These are phyloP conservation scores for Medicago lupulina DNA, from an alignment of 306 rosid species.

Conservation along the genomic window DNA sequence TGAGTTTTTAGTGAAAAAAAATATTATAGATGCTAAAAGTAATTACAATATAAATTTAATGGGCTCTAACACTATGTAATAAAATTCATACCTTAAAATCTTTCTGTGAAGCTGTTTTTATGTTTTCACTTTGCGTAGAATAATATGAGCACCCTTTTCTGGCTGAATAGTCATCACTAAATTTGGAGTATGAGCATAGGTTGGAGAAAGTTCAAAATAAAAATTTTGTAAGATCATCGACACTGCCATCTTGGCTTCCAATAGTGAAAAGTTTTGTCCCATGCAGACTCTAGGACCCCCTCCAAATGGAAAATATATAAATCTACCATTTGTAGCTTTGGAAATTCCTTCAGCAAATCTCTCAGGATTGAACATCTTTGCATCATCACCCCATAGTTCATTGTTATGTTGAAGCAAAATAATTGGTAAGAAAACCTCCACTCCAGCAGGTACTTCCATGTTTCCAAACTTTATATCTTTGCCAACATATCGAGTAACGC, in stretches of 20 bases:
- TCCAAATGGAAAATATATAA: constrained; percentile 60
- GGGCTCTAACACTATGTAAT: no score
- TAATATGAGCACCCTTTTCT: constrained; percentile 34
- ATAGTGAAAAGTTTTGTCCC: constrained; percentile 54
- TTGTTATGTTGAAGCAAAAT: constrained; percentile 43
- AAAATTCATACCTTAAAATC: neutral
- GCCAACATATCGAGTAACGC: neutral
- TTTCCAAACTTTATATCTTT: constrained; percentile 51
- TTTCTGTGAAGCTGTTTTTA: neutral
- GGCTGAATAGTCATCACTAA: constrained; percentile 8
- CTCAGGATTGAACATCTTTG: constrained; percentile 59
- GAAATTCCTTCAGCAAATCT: constrained; percentile 58
- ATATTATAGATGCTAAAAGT: neutral
- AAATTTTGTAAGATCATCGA: constrained; percentile 47
- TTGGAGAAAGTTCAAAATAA: constrained; percentile 40
- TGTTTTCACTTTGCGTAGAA: constrained; percentile 22
- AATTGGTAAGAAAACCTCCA: constrained; percentile 38
- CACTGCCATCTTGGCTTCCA: constrained; percentile 48
- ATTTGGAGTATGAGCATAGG: constrained; percentile 41
- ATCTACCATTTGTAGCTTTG: constrained; percentile 50
- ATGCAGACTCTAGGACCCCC: constrained; percentile 52
- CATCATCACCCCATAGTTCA: constrained; percentile 67
- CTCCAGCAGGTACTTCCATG: constrained; percentile 50
- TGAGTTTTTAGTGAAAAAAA: neutral
- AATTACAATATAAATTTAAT: neutral